Conservation (phyloP, 1,139 yeast species). For the Debaryomyces nepalensis region DNA sequence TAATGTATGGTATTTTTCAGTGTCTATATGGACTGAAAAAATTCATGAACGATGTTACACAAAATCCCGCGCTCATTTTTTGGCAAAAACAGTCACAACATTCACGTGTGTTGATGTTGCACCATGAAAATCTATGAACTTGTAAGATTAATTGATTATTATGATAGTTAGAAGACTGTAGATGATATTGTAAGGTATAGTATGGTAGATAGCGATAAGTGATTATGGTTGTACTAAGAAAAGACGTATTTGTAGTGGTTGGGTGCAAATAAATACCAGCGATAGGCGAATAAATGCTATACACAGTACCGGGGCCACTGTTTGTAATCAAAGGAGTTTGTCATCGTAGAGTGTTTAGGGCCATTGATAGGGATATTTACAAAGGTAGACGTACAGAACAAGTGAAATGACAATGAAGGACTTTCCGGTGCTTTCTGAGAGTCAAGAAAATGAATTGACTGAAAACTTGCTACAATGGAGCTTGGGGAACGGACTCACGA, state of each 20-base stretch:
- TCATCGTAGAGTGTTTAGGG: not conserved
- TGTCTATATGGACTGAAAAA: slow-evolving; percentile 12
- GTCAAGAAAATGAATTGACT: slow-evolving; percentile 32
- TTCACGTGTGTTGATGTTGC: slow-evolving; percentile 15
- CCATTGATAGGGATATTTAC: not conserved
- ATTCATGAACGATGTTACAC: slow-evolving; percentile 11
- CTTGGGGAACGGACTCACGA: slow-evolving; percentile 73
- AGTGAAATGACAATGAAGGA: slow-evolving; percentile 8
- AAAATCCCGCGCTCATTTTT: slow-evolving; percentile 2
- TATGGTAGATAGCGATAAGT: not conserved
- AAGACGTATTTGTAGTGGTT: not conserved
- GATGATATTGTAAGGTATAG: not conserved
- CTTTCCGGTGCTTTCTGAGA: slow-evolving; percentile 38
- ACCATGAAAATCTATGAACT: not conserved
- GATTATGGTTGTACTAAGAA: not conserved
- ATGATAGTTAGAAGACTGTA: not conserved
- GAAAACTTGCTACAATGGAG: slow-evolving; percentile 74
- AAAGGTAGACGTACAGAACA: slow-evolving; percentile 1
- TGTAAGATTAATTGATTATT: too few species aligned
- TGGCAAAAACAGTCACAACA: slow-evolving; percentile 20
- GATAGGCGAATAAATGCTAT: slow-evolving; percentile 4
- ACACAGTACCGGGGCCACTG: slow-evolving; percentile 2
- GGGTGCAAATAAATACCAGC: slow-evolving; percentile 18
- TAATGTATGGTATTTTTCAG: slow-evolving; percentile 13
- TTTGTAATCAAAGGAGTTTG: not conserved